Base-by-base conservation (phyloP, 75 land plant species). In the Sequoia sempervirens region DNA sequence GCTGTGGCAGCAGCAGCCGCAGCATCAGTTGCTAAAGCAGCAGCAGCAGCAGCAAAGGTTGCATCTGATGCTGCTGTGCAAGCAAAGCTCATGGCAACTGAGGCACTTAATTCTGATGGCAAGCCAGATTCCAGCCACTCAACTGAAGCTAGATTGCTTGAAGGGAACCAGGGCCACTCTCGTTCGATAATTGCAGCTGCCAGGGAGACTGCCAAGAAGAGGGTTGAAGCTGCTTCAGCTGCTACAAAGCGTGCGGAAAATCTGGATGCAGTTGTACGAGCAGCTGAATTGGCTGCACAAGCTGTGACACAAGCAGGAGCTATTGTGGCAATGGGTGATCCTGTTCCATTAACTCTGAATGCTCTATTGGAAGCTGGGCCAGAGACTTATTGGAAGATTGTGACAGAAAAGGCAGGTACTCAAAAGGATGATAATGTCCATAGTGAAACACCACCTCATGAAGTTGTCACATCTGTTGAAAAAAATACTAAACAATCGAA, bases 211-310 rank as follows among this genome's bases (percentile, higher is more conserved):
- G 89, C 94, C 75, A 86, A 90, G 82, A 86, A 80, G 80, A 89
- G 88, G 86, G 84, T 94, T 79, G 94, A 94, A 85, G 93, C 87
- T 87, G 89, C 94, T 72, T 92, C 93, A 70, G 91, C 92, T 75
- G 96, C 96, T 45, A 83, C 90, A 41, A 88, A 86, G 69, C 87
- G 88, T 82, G 96, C 96, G 76, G 94, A 95, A 79, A 96, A 93
- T 84, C 79, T 97, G 83, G 96, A 94, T 85, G 92, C 99, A 40
- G 89, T 97, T 84, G 92, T 94, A 9, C 92, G 89, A 80, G 99
- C 99, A 85, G 99, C 99, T 41, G 99, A 94, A 80, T 80, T 96
- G 30, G 98, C 96, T 80, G 91, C 96, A 70, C 91, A 91, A 84
- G 99, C 99, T 81, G 93, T 96, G 40, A 83, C 94, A 11, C 96